Conservation (phyloP, 768 basidiomycete genomes). For the Rhodotorula paludigena region DNA sequence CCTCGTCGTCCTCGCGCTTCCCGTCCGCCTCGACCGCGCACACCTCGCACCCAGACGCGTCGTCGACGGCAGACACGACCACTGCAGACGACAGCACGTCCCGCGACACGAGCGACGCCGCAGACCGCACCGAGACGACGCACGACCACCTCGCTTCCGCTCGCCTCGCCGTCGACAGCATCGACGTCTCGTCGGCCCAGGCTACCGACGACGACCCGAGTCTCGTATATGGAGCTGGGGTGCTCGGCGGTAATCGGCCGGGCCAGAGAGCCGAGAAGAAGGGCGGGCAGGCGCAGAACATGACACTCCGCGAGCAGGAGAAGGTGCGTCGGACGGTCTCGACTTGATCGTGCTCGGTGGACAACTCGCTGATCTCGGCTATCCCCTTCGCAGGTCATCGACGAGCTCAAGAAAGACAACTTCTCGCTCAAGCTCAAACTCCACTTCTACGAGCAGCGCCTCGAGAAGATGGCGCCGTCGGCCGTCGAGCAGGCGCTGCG, state of each 20-base stretch:
- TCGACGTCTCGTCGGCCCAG: not conserved
- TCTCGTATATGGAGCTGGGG: not conserved
- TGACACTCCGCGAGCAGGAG: slow-evolving; percentile 92
- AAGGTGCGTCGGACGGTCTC: slow-evolving; percentile 58
- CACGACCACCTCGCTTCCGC: not conserved
- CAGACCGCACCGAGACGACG: slow-evolving; percentile 12
- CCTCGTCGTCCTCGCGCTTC: not conserved
- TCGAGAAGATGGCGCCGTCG: slow-evolving; percentile 68
- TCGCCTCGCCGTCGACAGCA: not conserved
- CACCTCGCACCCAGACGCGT: not conserved
- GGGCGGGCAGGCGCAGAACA: slow-evolving; percentile 42
- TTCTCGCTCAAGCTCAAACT: slow-evolving; percentile 93
- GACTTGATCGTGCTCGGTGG: not conserved
- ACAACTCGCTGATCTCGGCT: not conserved
- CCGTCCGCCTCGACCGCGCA: not conserved
- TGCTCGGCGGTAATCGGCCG: not conserved
- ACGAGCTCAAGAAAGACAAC: slow-evolving; percentile 92
- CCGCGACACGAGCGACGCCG: not conserved
- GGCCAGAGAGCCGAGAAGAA: slow-evolving; percentile 1
- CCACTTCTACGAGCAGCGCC: slow-evolving; percentile 87
- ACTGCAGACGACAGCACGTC: not conserved
- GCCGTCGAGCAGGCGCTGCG: slow-evolving; percentile 74
- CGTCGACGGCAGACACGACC: not conserved
- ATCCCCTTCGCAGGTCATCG: slow-evolving; percentile 65
- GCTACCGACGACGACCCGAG: not conserved